Percentiles rank a stretch among this genome's conserved stretches.
phyloP scores from a whole-genome alignment of 352 stramenopile species.

The Phytophthora pini region DNA sequence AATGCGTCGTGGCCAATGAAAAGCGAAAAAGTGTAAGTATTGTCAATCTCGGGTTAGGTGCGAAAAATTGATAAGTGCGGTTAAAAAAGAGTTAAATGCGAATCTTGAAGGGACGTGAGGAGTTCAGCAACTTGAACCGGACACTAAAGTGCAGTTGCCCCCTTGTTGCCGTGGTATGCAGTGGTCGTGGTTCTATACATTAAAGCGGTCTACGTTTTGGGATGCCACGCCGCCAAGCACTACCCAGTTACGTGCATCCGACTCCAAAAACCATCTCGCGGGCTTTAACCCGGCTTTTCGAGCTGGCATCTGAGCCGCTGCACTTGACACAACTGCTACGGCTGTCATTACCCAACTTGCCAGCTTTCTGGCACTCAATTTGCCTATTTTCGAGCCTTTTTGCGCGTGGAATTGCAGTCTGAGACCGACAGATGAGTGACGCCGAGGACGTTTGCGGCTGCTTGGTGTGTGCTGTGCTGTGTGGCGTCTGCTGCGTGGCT shows the following conservation, averaged over 20 bases:
- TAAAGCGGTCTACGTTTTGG: conserved; percentile 15
- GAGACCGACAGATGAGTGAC: conserved; percentile 62
- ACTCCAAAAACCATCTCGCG: conserved; percentile 30
- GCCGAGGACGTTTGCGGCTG: conserved; percentile 80
- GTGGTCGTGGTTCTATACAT: conserved; percentile 3
- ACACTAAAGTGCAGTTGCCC: conserved; percentile 5
- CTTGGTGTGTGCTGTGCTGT: conserved; percentile 73
- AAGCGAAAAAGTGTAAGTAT: conserved; percentile 9
- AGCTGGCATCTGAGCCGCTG: conserved; percentile 7
- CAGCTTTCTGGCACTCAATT: conserved; percentile 3
- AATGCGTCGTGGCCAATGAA: conserved; percentile 24
- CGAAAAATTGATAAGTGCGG: conserved; percentile 10
- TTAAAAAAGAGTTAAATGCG: conserved; percentile 10
- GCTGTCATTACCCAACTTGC: conserved; percentile 21
- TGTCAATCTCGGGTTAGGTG: not conserved
- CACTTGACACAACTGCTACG: not conserved
- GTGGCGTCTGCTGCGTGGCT: conserved; percentile 77
- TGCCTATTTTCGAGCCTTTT: not conserved
- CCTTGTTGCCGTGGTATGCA: conserved; percentile 11
- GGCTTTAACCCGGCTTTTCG: conserved; percentile 7
- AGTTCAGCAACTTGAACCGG: conserved; percentile 28
- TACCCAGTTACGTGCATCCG: conserved; percentile 20
- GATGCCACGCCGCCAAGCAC: conserved; percentile 10
- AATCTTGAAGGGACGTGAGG: conserved; percentile 33
- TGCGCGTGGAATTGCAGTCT: not conserved